These are phyloP conservation scores for Panicum miliaceum DNA, from an alignment of 176 grass and related monocot genomes.

Conservation along the genomic window DNA sequence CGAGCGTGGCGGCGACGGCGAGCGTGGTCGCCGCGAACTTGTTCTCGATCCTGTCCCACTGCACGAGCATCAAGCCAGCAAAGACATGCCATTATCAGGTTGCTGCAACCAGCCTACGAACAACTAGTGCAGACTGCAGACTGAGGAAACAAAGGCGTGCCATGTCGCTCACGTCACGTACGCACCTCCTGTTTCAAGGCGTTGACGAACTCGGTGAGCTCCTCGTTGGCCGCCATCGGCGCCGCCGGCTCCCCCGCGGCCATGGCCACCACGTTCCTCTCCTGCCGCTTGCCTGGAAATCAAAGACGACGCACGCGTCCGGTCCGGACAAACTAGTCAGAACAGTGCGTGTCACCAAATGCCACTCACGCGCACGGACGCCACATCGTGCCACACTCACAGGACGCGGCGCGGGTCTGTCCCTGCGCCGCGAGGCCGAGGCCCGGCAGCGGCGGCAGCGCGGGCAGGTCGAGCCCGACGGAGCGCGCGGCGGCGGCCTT, in stretches of 20 bases:
- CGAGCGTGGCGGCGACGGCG: slow-evolving; percentile 59
- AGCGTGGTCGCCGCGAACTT: slow-evolving; percentile 82
- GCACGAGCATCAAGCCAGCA: slow-evolving; percentile 7
- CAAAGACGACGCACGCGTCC: not conserved
- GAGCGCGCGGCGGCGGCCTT: slow-evolving; percentile 46
- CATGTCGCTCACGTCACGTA: not conserved
- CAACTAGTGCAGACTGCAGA: not conserved
- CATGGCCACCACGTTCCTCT: slow-evolving; percentile 76
- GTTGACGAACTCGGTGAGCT: slow-evolving; percentile 61
- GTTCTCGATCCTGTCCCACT: slow-evolving; percentile 92
- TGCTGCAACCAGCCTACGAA: not conserved
- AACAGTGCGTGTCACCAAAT: not conserved
- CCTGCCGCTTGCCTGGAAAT: slow-evolving; percentile 60
- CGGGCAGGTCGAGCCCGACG: slow-evolving; percentile 57
- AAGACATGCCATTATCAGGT: not conserved
- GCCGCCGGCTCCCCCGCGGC: slow-evolving; percentile 66
- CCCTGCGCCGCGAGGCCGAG: slow-evolving; percentile 55
- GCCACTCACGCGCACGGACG: not conserved
- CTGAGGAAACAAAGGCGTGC: not conserved
- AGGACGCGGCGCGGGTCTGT: slow-evolving; percentile 55
- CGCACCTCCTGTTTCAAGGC: slow-evolving; percentile 76
- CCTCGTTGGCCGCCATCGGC: slow-evolving; percentile 43
- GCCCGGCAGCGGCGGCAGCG: slow-evolving; percentile 52
- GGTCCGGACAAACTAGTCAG: not conserved
- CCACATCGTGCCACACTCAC: slow-evolving; percentile 42